These are phyloP conservation scores for Pelargonium citronellum DNA, from an alignment of 441 rosid species.

Conservation along the genomic window DNA sequence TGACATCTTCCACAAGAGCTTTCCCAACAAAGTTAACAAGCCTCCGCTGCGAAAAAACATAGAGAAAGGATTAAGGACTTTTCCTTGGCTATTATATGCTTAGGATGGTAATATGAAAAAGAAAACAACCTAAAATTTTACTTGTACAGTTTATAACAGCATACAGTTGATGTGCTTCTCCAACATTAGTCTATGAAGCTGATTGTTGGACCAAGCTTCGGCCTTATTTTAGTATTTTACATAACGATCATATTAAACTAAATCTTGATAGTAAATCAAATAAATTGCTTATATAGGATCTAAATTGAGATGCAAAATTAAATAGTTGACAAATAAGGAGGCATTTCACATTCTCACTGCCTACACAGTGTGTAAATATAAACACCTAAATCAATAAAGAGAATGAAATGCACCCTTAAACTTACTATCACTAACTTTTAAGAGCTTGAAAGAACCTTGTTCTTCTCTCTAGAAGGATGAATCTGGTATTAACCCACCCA, in stretches of 20 bases:
- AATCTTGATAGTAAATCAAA: background rate
- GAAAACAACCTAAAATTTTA: background rate
- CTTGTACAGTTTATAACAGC: background rate
- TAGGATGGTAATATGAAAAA: background rate
- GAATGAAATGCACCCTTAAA: no score
- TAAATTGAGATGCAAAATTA: background rate
- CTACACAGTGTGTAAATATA: no score
- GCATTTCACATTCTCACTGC: no score
- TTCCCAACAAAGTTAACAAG: constrained; percentile 57
- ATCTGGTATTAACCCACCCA: no score
- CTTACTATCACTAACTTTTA: no score
- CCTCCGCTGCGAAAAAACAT: constrained; percentile 56
- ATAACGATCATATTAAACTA: background rate
- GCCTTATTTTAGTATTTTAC: no score
- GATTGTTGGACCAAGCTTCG: no score
- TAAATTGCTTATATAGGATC: background rate
- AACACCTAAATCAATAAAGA: no score
- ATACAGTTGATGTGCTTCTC: background rate
- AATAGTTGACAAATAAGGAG: no score
- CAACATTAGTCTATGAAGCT: no score
- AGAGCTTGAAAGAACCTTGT: no score
- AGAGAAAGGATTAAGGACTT: constrained; percentile 11
- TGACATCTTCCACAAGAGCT: constrained; percentile 64
- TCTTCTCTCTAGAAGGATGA: no score
- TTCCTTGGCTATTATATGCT: background rate